Evolutionary conservation across 495 filamentous ascomycete genomes (phyloP).

Genomic region (Trichoderma reesei): DNA sequence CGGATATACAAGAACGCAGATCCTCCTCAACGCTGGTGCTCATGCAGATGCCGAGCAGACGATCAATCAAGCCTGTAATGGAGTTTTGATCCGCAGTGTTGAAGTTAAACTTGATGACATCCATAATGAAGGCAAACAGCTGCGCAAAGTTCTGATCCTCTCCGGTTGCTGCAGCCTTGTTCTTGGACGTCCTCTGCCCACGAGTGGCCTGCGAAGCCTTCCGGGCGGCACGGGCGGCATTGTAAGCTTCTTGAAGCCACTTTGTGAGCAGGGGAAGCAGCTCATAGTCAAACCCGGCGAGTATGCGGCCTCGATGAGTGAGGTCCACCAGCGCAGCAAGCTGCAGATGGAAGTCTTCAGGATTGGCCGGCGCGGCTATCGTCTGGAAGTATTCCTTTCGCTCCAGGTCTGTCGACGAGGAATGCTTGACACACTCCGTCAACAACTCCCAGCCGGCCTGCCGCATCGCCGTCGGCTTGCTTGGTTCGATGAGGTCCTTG

Average conservation of each 20-base stretch:
- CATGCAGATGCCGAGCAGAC: slow-evolving; percentile 61
- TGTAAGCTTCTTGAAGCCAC: slow-evolving; percentile 49
- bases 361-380: slow-evolving; percentile 38
- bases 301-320: slow-evolving; percentile 51
- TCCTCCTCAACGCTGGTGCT: slow-evolving; percentile 64
- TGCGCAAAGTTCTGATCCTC: slow-evolving; percentile 61
- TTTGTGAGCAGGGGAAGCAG: slow-evolving; percentile 47
- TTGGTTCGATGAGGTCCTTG: slow-evolving; percentile 51
- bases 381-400: slow-evolving; percentile 54
- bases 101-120: slow-evolving; percentile 77
- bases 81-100: slow-evolving; percentile 61
- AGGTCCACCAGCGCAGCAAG: slow-evolving; percentile 52
- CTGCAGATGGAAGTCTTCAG: slow-evolving; percentile 54
- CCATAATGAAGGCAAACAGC: slow-evolving; percentile 64
- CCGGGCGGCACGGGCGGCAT: slow-evolving; percentile 40
- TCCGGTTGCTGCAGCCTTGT: slow-evolving; percentile 38
- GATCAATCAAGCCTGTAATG: slow-evolving; percentile 54
- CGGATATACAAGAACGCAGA: slow-evolving; percentile 60
- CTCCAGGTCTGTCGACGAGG: slow-evolving; percentile 52
- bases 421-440: slow-evolving; percentile 51
- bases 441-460: slow-evolving; percentile 53
- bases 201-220: slow-evolving; percentile 26
- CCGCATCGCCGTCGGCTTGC: slow-evolving; percentile 43
- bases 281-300: slow-evolving; percentile 55
- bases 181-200: slow-evolving; percentile 27